Percentiles rank a stretch among this genome's conserved stretches.
phyloP scores from a whole-genome alignment of 257 asterid genomes.

The Solanum bulbocastanum region DNA sequence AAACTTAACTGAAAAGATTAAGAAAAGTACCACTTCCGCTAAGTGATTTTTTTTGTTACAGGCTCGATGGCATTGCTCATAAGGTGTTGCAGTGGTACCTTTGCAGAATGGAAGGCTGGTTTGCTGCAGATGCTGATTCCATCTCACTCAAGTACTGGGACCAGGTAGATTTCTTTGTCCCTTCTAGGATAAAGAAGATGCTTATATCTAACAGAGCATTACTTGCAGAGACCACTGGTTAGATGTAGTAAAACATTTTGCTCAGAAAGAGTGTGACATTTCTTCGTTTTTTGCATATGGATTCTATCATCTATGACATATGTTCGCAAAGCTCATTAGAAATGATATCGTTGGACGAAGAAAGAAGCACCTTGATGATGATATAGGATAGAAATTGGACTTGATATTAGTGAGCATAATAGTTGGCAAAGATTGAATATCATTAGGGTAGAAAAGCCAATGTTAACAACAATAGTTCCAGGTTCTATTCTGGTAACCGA shows the following conservation, averaged over 20 bases:
- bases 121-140: constrained; percentile 97
- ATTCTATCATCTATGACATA: neutral
- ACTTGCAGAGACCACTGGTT: neutral
- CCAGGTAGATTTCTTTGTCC: constrained; percentile 36
- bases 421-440: neutral
- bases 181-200: neutral
- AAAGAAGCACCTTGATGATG: neutral
- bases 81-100: constrained; percentile 95
- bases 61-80: constrained; percentile 71
- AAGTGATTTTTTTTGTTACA: constrained; percentile 8
- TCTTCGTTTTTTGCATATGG: neutral
- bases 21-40: neutral
- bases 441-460: neutral
- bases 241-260: neutral
- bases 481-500: neutral
- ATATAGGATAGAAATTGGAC: neutral
- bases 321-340: neutral
- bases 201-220: neutral
- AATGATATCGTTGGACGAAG: neutral
- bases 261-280: neutral
- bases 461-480: neutral
- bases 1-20: neutral
- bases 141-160: constrained; percentile 93
- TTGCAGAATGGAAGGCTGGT: constrained; percentile 98
- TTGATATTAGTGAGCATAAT: neutral